Conservation (phyloP, 345 rosid species). For the Melastoma malabathricum region DNA sequence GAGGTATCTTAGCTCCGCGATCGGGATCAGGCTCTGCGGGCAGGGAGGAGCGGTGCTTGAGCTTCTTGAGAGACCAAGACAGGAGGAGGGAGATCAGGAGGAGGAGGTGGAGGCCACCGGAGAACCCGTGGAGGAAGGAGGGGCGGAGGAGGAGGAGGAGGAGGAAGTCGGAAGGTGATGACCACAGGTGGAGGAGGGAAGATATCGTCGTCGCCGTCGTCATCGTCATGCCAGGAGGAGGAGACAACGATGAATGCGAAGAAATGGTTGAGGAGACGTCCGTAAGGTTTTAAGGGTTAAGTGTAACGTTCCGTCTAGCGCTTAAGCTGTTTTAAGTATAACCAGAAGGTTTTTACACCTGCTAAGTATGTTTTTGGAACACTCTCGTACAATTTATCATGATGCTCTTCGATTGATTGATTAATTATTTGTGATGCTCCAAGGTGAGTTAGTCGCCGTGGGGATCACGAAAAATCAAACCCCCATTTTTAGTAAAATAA, state of each 20-base stretch:
- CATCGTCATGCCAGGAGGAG: too few relatives aligned
- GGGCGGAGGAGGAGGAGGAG: too few relatives aligned
- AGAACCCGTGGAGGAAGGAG: slow-evolving; percentile 19
- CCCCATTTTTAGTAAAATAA: too few relatives aligned
- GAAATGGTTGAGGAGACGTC: slow-evolving; percentile 9
- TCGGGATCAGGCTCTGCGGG: too few relatives aligned
- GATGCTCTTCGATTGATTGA: too few relatives aligned
- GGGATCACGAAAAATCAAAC: too few relatives aligned
- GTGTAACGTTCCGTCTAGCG: too few relatives aligned
- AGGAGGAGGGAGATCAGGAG: slow-evolving; percentile 13
- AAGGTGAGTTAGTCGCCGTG: too few relatives aligned
- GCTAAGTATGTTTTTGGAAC: slow-evolving; percentile 10
- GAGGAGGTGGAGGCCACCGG: slow-evolving; percentile 18
- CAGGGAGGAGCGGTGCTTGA: neutral
- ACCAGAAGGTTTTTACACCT: slow-evolving; percentile 6
- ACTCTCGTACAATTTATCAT: too few relatives aligned
- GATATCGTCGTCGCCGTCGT: neutral
- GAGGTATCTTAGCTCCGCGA: neutral
- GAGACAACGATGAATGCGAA: neutral
- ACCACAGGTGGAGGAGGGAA: slow-evolving; percentile 4
- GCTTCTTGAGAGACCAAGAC: slow-evolving; percentile 6
- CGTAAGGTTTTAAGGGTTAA: too few relatives aligned
- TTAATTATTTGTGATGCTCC: too few relatives aligned
- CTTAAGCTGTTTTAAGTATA: too few relatives aligned
- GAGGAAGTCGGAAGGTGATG: slow-evolving; percentile 15